Percentiles rank a stretch among this genome's conserved stretches.
phyloP scores from a whole-genome alignment of 116 monocot genomes.

The Iris pallida region DNA sequence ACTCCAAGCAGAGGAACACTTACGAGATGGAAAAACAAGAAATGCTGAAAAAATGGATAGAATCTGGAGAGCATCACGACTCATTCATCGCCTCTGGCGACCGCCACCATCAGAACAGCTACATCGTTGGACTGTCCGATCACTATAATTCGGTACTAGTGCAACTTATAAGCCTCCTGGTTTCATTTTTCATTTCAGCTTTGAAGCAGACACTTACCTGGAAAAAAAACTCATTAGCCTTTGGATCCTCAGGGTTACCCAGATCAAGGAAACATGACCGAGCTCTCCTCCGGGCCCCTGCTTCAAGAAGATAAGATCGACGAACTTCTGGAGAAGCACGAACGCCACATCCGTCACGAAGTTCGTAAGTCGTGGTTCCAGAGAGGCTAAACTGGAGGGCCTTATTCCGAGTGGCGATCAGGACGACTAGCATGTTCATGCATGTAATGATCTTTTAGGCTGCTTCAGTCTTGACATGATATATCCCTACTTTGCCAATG shows the following conservation, averaged over 20 bases:
- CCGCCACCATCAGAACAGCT: constrained; percentile 24
- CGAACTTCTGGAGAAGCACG: constrained; percentile 49
- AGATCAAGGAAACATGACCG: constrained; percentile 25
- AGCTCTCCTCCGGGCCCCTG: constrained; percentile 43
- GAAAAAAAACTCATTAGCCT: background rate
- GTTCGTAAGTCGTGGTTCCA: constrained; percentile 47
- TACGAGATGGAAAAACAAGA: constrained; percentile 24
- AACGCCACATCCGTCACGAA: constrained; percentile 38
- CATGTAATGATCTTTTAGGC: no score
- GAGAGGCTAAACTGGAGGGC: constrained; percentile 26
- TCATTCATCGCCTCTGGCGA: constrained; percentile 29
- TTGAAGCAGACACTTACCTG: background rate
- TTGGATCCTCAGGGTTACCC: constrained; percentile 23
- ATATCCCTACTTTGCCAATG: no score
- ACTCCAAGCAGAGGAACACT: constrained; percentile 12
- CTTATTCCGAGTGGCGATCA: no score
- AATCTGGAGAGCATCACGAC: constrained; percentile 14
- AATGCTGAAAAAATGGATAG: constrained; percentile 45
- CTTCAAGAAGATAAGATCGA: constrained; percentile 38
- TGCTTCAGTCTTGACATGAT: no score
- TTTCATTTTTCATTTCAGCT: background rate
- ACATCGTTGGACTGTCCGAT: constrained; percentile 29
- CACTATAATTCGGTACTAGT: constrained; percentile 11
- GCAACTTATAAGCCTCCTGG: background rate
- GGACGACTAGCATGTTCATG: no score